Conservation (phyloP, 768 basidiomycete species). For the Rhizopogon vinicolor region DNA sequence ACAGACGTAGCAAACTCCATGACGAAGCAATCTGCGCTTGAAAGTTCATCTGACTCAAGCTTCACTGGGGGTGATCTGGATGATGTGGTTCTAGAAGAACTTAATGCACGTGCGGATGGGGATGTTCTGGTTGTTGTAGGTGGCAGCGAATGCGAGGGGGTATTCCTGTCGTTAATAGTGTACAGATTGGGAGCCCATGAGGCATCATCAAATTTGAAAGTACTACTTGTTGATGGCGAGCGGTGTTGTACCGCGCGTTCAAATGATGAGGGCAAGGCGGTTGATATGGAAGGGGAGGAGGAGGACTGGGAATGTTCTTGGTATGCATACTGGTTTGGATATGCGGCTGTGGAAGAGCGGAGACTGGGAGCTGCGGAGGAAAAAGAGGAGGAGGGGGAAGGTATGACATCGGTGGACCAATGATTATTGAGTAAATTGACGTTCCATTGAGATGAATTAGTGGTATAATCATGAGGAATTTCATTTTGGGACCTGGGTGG, state of each 20-base stretch:
- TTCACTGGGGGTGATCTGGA: slow-evolving; percentile 25
- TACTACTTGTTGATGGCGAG: slow-evolving; percentile 9
- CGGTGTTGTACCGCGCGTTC: slow-evolving; percentile 11
- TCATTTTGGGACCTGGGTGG: slow-evolving; percentile 18
- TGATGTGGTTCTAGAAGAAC: slow-evolving; percentile 27
- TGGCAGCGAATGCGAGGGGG: slow-evolving; percentile 29
- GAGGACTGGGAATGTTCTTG: slow-evolving; percentile 10
- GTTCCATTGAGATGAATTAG: slow-evolving; percentile 18
- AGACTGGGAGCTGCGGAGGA: slow-evolving; percentile 8
- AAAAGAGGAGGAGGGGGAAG: slow-evolving; percentile 17
- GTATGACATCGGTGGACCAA: slow-evolving; percentile 4
- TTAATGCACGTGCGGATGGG: slow-evolving; percentile 26
- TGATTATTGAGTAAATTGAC: slow-evolving; percentile 6
- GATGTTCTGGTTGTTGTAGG: slow-evolving; percentile 27
- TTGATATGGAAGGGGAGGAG: slow-evolving; percentile 9
- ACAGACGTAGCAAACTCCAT: slow-evolving; percentile 29
- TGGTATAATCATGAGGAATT: slow-evolving; percentile 7
- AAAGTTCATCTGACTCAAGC: slow-evolving; percentile 24
- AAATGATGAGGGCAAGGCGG: slow-evolving; percentile 14
- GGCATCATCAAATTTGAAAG: slow-evolving; percentile 20
- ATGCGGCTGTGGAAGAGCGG: slow-evolving; percentile 18
- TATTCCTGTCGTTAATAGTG: slow-evolving; percentile 27
- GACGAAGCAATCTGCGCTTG: slow-evolving; percentile 26
- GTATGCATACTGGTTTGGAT: slow-evolving; percentile 18
- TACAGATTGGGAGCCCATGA: slow-evolving; percentile 27